These are phyloP conservation scores for Sarocladium kiliense DNA, from an alignment of 2,329 filamentous ascomycete genomes.

Conservation along the genomic window DNA sequence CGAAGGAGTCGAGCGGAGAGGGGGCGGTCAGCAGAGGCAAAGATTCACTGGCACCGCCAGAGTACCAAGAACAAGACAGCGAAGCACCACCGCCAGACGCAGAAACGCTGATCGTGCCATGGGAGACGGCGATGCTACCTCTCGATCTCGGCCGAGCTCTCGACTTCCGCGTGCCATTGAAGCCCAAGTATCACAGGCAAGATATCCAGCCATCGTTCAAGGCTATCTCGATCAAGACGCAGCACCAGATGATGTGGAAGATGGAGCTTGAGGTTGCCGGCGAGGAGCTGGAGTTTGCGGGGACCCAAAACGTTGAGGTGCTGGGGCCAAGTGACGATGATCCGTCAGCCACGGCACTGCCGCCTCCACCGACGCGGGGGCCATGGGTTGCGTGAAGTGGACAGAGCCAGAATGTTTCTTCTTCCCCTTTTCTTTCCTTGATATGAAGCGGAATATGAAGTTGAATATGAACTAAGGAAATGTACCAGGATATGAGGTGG, in stretches of 20 bases:
- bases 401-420: neutral
- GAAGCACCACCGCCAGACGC: constrained; percentile 1
- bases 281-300: neutral
- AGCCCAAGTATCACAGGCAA: neutral
- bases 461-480: too few species aligned
- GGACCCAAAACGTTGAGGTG: neutral
- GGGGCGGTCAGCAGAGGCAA: neutral
- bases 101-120: neutral
- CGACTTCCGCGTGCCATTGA: neutral
- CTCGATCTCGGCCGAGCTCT: neutral
- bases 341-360: neutral
- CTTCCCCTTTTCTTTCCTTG: neutral
- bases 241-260: neutral
- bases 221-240: neutral
- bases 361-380: neutral
- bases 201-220: neutral
- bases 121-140: neutral
- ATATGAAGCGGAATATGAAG: too few species aligned
- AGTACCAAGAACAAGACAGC: neutral
- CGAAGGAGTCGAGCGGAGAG: neutral
- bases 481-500: too few species aligned
- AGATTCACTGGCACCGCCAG: neutral
- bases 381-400: too few species aligned
- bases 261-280: neutral
- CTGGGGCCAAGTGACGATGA: constrained; percentile 3